Evolutionary conservation across 2,329 filamentous ascomycete genomes (phyloP), one percentile per base, ranked within the genome.

Genomic region (Exophiala dermatitidis): DNA sequence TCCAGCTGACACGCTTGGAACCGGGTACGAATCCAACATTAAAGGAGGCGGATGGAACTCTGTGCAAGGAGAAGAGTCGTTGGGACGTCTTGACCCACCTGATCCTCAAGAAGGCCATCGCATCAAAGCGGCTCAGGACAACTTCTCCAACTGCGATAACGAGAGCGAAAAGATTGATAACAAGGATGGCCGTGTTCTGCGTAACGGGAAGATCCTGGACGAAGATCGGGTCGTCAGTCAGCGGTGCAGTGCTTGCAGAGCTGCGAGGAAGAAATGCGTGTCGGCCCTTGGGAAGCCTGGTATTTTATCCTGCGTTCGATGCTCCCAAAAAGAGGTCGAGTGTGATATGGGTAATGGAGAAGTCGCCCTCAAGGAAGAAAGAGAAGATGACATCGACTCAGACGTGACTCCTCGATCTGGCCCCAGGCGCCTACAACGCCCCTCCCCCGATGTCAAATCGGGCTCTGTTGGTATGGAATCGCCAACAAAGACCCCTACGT

Each of bases 161-260:
- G 54, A 57, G 19, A 46, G 46, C 30, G 40, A 46, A 9, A 42
- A 46, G 44, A 50, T 60, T 34, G 50, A 53, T 32, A 54, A 49
- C 8, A 36, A 46, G 28, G 45, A 50, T 32, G 48, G 54, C 10
- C 38, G 54, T 30, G 49, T 30, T 3, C 40, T 56, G 6, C 37
- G 54, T 2, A 56, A 32, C 26, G 10, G 30, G 4, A 45, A 30
- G 12, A 32, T 45, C 6, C 6, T 12, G 28, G 29, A 31, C 29
- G 37, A 29, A 6, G 46, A 48, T 33, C 4, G 4, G 33, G 7
- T n/a, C 9, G 10, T 4, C 29, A 44, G 10, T 37, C 31, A 32
- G 6, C 30, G 44, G n/a, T 40, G 36, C 34, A 30, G n/a, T 5
- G 28, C 28, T 7, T 50, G 43, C 34, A 48, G 50, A 5, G 32